Evolutionary conservation across 2,329 filamentous ascomycete species (phyloP).

Genomic region (Aspergillus hortae): DNA sequence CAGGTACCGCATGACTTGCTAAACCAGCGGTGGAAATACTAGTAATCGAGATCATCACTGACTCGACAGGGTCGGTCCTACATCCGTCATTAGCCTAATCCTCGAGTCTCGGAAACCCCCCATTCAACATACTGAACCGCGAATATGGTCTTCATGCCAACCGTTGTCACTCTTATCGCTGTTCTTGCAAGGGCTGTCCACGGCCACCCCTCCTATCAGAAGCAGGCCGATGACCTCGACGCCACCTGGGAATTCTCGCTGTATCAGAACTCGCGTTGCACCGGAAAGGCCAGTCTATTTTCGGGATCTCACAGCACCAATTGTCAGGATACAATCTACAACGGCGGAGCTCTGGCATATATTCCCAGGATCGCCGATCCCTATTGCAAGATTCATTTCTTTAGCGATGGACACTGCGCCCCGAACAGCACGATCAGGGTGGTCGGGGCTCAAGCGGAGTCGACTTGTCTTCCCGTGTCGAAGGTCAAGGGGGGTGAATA

Average conservation of each 20-base stretch:
- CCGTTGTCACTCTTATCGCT: not conserved
- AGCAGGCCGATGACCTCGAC: not conserved
- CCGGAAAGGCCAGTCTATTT: conserved; percentile 8
- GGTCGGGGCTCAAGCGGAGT: not conserved
- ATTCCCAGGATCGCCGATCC: conserved; percentile 2
- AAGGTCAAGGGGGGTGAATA: not conserved
- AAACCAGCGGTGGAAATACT: too few species aligned
- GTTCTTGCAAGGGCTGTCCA: not conserved
- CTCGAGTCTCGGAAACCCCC: too few species aligned
- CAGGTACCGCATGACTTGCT: too few species aligned
- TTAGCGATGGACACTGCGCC: conserved; percentile 2
- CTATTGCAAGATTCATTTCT: conserved; percentile 5
- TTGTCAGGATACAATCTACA: conserved; percentile 9
- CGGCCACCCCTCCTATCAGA: not conserved
- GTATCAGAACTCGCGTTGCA: conserved; percentile 12
- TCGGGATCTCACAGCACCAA: conserved; percentile 5
- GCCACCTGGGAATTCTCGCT: conserved; percentile 10
- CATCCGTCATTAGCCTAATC: too few species aligned
- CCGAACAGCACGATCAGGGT: not conserved
- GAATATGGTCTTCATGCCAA: not conserved
- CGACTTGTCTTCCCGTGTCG: not conserved
- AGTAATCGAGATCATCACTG: too few species aligned
- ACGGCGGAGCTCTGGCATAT: conserved; percentile 11
- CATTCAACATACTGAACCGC: not conserved
- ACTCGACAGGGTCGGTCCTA: too few species aligned